These are phyloP conservation scores for Juncus inflexus DNA, from an alignment of 176 grass and related monocot species.

Conservation along the genomic window DNA sequence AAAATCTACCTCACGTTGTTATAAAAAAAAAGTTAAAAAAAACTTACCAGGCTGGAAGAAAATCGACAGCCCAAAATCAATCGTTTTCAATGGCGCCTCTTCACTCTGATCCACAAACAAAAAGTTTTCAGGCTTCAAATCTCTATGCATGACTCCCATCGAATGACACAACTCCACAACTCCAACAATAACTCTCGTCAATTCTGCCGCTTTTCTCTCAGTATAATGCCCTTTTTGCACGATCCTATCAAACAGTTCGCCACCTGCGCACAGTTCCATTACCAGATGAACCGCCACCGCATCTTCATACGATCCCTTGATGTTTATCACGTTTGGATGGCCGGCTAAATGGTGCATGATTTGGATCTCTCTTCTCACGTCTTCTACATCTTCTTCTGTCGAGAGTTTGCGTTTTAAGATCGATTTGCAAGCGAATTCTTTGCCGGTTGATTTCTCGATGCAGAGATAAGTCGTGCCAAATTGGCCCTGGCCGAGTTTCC, in stretches of 20 bases:
- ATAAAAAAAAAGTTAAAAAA: background rate
- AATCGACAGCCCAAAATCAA: constrained; percentile 47
- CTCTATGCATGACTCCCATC: constrained; percentile 48
- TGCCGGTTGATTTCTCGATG: constrained; percentile 58
- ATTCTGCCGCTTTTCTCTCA: constrained; percentile 39
- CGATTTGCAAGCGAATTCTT: constrained; percentile 59
- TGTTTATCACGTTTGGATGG: constrained; percentile 40
- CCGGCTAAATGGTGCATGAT: constrained; percentile 50
- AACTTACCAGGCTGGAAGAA: constrained; percentile 39
- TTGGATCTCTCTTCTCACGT: constrained; percentile 53
- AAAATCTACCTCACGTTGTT: background rate
- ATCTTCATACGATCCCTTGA: constrained; percentile 44
- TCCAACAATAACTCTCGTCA: constrained; percentile 41
- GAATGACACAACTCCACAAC: constrained; percentile 48
- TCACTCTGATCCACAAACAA: constrained; percentile 41
- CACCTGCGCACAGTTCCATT: constrained; percentile 51
- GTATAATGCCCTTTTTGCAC: constrained; percentile 48
- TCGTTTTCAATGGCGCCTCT: constrained; percentile 38
- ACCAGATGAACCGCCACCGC: constrained; percentile 44
- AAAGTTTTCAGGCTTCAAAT: constrained; percentile 53
- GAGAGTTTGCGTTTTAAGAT: constrained; percentile 44
- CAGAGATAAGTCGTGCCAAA: constrained; percentile 91
- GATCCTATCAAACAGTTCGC: constrained; percentile 49
- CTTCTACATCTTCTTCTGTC: constrained; percentile 47
- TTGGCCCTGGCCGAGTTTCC: constrained; percentile 86